A percentile compares a stretch with the other conserved stretches of the same genome.
Conservation (phyloP, 768 basidiomycete species). For the Strobilomyces dryophilus region DNA sequence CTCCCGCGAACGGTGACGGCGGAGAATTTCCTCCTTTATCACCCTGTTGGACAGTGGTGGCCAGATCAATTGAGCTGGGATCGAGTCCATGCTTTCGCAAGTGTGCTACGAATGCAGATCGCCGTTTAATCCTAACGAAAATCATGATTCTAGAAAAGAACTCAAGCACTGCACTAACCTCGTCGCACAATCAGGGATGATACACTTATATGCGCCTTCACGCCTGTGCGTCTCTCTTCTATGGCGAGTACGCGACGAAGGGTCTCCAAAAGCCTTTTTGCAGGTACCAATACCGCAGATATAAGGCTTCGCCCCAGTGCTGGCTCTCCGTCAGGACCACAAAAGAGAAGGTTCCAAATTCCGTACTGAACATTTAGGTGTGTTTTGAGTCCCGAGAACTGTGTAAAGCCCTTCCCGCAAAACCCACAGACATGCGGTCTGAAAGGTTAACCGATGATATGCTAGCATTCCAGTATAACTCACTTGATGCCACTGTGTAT, state of each 20-base stretch:
- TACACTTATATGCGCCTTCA: constrained; percentile 43
- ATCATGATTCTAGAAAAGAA: not conserved
- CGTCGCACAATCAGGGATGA: constrained; percentile 41
- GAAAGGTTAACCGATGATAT: not conserved
- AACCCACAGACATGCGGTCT: constrained; percentile 50
- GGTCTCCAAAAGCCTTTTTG: constrained; percentile 55
- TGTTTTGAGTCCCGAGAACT: constrained; percentile 56
- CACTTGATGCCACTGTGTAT: constrained; percentile 52
- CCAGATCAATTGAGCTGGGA: constrained; percentile 15
- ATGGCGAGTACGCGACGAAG: constrained; percentile 66
- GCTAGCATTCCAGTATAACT: constrained; percentile 2
- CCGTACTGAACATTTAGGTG: constrained; percentile 67
- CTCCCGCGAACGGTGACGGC: constrained; percentile 10
- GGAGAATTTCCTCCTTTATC: constrained; percentile 1
- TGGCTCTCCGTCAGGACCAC: constrained; percentile 24
- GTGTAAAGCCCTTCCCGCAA: constrained; percentile 57
- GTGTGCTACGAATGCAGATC: constrained; percentile 53
- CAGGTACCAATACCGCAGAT: constrained; percentile 47
- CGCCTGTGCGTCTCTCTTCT: constrained; percentile 53
- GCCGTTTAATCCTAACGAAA: constrained; percentile 55
- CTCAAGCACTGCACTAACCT: constrained; percentile 31
- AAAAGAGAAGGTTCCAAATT: not conserved
- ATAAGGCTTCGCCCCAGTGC: constrained; percentile 50
- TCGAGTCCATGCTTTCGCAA: constrained; percentile 46
- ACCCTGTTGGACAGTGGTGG: constrained; percentile 21